phyloP scores from a whole-genome alignment of 1,139 yeast genomes.

The Sugiyamaella grinbergsii region DNA sequence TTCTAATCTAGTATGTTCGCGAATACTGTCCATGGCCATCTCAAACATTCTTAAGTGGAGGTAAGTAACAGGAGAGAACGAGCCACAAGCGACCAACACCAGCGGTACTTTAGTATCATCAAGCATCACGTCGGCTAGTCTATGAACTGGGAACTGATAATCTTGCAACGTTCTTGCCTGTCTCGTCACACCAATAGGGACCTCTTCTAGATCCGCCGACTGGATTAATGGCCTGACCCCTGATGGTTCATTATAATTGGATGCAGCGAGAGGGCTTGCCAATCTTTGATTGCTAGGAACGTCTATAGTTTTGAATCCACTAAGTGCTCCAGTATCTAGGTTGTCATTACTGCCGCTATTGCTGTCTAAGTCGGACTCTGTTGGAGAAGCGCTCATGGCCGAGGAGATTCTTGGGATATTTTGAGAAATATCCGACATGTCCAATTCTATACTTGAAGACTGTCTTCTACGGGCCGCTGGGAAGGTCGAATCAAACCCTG shows the following conservation, averaged over 20 bases:
- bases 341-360: background rate
- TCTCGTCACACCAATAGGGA: slow-evolving; percentile 87
- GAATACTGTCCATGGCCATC: slow-evolving; percentile 94
- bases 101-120: slow-evolving; percentile 84
- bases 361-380: slow-evolving; percentile 20
- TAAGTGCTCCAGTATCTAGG: background rate
- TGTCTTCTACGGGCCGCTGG: slow-evolving; percentile 44
- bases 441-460: slow-evolving; percentile 8
- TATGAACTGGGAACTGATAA: slow-evolving; percentile 82
- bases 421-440: slow-evolving; percentile 28
- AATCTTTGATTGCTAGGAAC: slow-evolving; percentile 1
- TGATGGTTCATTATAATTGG: slow-evolving; percentile 37
- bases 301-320: background rate
- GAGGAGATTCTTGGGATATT: slow-evolving; percentile 30
- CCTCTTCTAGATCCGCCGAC: slow-evolving; percentile 93
- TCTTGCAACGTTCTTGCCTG: slow-evolving; percentile 71
- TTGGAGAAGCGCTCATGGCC: slow-evolving; percentile 29
- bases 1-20: slow-evolving; percentile 90
- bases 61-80: slow-evolving; percentile 93
- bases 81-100: slow-evolving; percentile 96
- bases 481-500: slow-evolving; percentile 2
- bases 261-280: slow-evolving; percentile 19
- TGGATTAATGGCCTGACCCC: slow-evolving; percentile 46
- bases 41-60: slow-evolving; percentile 96
- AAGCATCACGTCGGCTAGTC: slow-evolving; percentile 69